Conservation (phyloP, 805 yeast genomes). For the Torulaspora maleeae region DNA sequence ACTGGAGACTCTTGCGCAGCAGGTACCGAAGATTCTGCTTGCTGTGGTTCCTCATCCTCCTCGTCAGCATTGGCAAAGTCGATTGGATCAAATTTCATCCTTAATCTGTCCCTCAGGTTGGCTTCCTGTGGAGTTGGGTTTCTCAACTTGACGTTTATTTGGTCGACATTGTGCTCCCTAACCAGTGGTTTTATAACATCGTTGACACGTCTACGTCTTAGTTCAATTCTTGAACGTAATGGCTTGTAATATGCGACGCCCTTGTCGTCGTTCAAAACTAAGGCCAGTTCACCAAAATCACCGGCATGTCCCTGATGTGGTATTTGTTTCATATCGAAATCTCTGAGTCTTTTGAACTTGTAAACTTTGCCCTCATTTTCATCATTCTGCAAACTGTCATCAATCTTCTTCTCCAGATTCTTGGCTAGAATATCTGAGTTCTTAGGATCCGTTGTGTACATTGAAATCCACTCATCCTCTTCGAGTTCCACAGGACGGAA, state of each 20-base stretch:
- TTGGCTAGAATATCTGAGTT: conserved; percentile 40
- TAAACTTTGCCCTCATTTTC: conserved; percentile 49
- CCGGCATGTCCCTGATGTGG: conserved; percentile 27
- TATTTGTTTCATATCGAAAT: conserved; percentile 67
- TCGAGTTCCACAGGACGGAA: conserved; percentile 70
- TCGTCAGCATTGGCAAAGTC: conserved; percentile 43
- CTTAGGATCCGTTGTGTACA: conserved; percentile 48
- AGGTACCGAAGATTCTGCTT: not conserved
- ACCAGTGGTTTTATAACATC: conserved; percentile 38
- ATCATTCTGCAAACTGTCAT: conserved; percentile 33
- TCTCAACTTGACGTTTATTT: conserved; percentile 50
- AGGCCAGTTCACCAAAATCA: conserved; percentile 51
- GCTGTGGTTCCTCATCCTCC: conserved; percentile 20
- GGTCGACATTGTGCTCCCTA: conserved; percentile 53
- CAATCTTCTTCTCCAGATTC: conserved; percentile 38
- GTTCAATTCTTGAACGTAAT: conserved; percentile 66
- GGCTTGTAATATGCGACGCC: conserved; percentile 74
- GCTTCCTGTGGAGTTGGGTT: conserved; percentile 62
- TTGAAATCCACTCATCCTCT: conserved; percentile 72
- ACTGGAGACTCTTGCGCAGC: not conserved
- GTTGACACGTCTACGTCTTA: conserved; percentile 78
- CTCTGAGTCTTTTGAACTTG: conserved; percentile 62
- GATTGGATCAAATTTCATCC: conserved; percentile 67
- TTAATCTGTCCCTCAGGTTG: conserved; percentile 49
- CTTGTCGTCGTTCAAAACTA: conserved; percentile 52